phyloP scores from a whole-genome alignment of 805 yeast species.

The Ascoidea asiatica region DNA sequence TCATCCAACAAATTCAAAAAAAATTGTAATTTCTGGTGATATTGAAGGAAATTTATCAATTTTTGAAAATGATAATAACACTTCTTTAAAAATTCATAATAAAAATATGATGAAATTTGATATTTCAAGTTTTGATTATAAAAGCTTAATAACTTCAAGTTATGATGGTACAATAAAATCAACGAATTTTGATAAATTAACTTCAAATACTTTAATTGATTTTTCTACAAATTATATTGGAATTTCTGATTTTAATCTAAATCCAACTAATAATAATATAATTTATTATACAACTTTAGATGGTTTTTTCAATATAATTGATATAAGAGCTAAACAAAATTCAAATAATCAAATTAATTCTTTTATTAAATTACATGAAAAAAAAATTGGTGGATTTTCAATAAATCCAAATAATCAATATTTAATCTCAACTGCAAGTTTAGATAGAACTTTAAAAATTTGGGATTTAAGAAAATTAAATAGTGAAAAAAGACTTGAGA shows the following conservation, averaged over 20 bases:
- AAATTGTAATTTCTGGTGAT: constrained; percentile 76
- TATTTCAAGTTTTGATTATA: constrained; percentile 10
- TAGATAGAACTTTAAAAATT: constrained; percentile 70
- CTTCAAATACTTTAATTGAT: constrained; percentile 44
- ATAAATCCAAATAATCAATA: constrained; percentile 55
- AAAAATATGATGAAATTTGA: constrained; percentile 39
- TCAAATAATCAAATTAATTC: constrained; percentile 14
- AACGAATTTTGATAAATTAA: constrained; percentile 49
- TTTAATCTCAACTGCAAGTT: constrained; percentile 76
- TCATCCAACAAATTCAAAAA: constrained; percentile 57
- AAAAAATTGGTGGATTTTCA: constrained; percentile 83
- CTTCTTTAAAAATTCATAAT: constrained; percentile 46
- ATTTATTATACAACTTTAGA: constrained; percentile 64
- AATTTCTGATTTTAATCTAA: constrained; percentile 58
- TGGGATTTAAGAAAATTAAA: constrained; percentile 69
- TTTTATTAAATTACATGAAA: constrained; percentile 62
- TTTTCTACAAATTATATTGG: constrained; percentile 47
- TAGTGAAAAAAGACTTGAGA: constrained; percentile 27
- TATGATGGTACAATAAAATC: constrained; percentile 81
- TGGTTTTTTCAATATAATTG: constrained; percentile 72
- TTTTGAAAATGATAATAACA: constrained; percentile 61
- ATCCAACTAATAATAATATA: constrained; percentile 33
- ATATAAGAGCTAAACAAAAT: constrained; percentile 37
- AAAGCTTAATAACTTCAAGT: constrained; percentile 30
- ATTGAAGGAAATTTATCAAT: constrained; percentile 77